phyloP scores from a whole-genome alignment of 805 yeast genomes.

The Yarrowia alimentaria region DNA sequence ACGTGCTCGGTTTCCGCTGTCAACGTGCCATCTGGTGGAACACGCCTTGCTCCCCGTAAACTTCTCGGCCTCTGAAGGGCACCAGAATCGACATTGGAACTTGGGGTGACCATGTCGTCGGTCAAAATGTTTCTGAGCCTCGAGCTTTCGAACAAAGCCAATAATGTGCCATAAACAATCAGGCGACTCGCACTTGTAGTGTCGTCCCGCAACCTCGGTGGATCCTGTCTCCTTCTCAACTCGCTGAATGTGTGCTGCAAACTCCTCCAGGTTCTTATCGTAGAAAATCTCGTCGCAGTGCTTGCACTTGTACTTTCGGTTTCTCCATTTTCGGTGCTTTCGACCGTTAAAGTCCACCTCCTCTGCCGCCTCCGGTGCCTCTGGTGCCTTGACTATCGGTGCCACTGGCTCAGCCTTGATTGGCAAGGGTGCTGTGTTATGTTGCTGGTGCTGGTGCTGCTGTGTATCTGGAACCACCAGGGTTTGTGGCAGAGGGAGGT shows the following conservation, averaged over 20 bases:
- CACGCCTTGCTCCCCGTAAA: constrained; percentile 34
- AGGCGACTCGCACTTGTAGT: constrained; percentile 35
- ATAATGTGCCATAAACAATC: constrained; percentile 36
- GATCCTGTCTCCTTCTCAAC: constrained; percentile 30
- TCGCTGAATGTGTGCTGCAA: constrained; percentile 31
- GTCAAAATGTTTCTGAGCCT: constrained; percentile 34
- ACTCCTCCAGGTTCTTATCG: constrained; percentile 31
- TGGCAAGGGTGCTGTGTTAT: too few species aligned
- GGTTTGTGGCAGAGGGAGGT: not conserved
- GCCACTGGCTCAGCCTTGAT: not conserved
- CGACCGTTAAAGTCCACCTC: constrained; percentile 33
- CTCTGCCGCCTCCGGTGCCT: constrained; percentile 1
- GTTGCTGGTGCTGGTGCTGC: too few species aligned
- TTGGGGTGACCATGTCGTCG: constrained; percentile 37
- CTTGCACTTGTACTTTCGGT: constrained; percentile 32
- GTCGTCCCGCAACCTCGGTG: constrained; percentile 30
- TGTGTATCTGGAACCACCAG: too few species aligned
- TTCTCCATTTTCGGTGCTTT: constrained; percentile 32
- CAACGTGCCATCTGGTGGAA: constrained; percentile 38
- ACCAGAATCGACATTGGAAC: constrained; percentile 37
- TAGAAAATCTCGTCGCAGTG: constrained; percentile 31
- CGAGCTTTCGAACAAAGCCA: constrained; percentile 37
- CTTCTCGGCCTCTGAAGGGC: constrained; percentile 32
- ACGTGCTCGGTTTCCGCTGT: constrained; percentile 35
- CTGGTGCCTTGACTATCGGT: too few species aligned